phyloP scores from a whole-genome alignment of 1,284 basidiomycete species.

The Stereum hirsutum region DNA sequence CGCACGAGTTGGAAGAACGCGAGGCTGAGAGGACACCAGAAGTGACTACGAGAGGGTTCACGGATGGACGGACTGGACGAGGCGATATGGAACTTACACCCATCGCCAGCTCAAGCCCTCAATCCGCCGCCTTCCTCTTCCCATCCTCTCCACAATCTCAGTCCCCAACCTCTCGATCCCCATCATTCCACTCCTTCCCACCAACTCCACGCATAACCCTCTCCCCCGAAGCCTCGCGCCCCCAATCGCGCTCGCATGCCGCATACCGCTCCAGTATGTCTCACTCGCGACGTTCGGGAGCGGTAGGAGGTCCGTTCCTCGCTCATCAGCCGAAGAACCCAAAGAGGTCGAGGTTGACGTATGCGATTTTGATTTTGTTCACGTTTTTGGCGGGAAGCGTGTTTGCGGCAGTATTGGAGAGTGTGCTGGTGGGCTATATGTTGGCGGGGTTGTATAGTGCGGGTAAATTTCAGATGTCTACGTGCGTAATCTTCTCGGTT shows the following conservation, averaged over 20 bases:
- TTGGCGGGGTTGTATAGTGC: slow-evolving; percentile 63
- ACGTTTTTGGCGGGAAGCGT: slow-evolving; percentile 47
- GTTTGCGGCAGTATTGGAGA: slow-evolving; percentile 57
- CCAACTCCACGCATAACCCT: background rate
- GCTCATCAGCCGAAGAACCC: slow-evolving; percentile 14
- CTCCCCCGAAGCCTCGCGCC: slow-evolving; percentile 3
- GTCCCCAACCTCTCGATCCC: slow-evolving; percentile 10
- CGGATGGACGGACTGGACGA: too few relatives aligned
- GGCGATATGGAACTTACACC: too few relatives aligned
- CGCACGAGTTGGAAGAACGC: too few relatives aligned
- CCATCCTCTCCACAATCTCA: too few relatives aligned
- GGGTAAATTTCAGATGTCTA: slow-evolving; percentile 70
- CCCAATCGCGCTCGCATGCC: slow-evolving; percentile 4
- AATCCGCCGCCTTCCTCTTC: too few relatives aligned
- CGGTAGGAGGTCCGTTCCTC: background rate
- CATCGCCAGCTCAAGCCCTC: too few relatives aligned
- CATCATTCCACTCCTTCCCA: slow-evolving; percentile 6
- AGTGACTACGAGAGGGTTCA: too few relatives aligned
- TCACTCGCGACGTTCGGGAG: background rate
- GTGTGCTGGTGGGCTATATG: slow-evolving; percentile 65
- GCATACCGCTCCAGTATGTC: slow-evolving; percentile 11
- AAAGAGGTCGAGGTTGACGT: slow-evolving; percentile 52
- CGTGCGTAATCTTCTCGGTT: slow-evolving; percentile 37
- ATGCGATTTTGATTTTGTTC: slow-evolving; percentile 60
- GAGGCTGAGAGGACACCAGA: too few relatives aligned